Conservation (phyloP, 2,329 filamentous ascomycete species). For the Kalaharituber pfeilii region DNA sequence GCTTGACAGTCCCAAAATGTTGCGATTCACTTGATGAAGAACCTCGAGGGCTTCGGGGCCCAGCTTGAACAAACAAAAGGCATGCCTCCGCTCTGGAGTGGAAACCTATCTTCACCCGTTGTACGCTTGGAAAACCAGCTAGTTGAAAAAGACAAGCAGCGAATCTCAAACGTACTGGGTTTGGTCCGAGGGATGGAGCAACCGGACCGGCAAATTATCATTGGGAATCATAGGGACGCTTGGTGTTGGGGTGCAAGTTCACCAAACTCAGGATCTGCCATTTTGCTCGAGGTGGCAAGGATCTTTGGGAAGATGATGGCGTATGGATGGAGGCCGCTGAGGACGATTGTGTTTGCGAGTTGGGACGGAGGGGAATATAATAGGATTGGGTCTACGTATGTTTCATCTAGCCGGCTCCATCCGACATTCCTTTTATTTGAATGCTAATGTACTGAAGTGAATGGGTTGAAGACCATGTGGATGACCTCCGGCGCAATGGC, state of each 20-base stretch:
- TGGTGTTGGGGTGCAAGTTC: constrained; percentile 80
- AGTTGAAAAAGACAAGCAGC: constrained; percentile 63
- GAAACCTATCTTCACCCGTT: constrained; percentile 46
- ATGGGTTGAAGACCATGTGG: constrained; percentile 71
- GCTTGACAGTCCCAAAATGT: constrained; percentile 51
- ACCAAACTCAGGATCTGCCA: constrained; percentile 71
- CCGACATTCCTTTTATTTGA: background rate
- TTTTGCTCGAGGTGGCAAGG: constrained; percentile 75
- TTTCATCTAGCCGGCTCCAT: background rate
- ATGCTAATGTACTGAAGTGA: constrained; percentile 33
- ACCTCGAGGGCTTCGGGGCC: constrained; percentile 57
- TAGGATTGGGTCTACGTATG: constrained; percentile 62
- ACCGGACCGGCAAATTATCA: constrained; percentile 61
- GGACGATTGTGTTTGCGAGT: constrained; percentile 92
- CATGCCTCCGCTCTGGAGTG: constrained; percentile 71
- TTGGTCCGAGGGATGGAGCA: constrained; percentile 73
- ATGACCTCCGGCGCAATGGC: constrained; percentile 52
- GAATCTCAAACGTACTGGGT: constrained; percentile 84
- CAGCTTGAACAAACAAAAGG: constrained; percentile 46
- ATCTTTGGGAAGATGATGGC: constrained; percentile 63
- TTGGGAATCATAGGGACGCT: constrained; percentile 85
- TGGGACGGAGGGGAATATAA: constrained; percentile 96
- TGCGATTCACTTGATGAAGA: constrained; percentile 59
- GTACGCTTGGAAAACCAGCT: constrained; percentile 75
- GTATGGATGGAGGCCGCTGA: constrained; percentile 72